A percentile compares a stretch with the other conserved stretches of the same genome.
phyloP scores from a whole-genome alignment of 345 rosid genomes.

The Psidium guajava region DNA sequence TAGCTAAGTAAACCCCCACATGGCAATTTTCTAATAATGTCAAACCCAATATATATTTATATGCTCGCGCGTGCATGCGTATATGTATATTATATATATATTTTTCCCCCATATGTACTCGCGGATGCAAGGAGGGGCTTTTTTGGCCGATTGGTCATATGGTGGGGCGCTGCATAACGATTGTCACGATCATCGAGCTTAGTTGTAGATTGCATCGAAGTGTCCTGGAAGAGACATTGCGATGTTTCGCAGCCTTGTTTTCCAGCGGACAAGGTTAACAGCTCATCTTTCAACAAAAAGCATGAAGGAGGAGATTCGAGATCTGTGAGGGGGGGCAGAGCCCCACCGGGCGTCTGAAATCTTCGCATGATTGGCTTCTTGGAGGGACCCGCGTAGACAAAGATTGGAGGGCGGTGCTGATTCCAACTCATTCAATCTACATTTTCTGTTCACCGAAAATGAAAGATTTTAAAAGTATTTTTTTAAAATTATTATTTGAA shows the following conservation, averaged over 20 bases:
- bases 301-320: background rate
- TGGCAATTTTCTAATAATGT: accelerated
- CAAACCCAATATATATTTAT: background rate
- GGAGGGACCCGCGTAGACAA: background rate
- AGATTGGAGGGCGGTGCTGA: background rate
- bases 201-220: background rate
- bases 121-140: background rate
- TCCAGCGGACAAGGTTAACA: background rate
- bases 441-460: too few species aligned
- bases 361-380: background rate
- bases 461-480: too few species aligned
- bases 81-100: too few species aligned
- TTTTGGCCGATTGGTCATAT: background rate
- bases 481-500: too few species aligned
- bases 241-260: background rate
- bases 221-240: background rate
- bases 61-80: too few species aligned
- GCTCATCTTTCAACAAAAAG: background rate
- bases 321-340: background rate
- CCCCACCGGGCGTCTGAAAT: background rate
- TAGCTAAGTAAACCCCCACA: accelerated
- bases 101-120: background rate
- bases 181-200: background rate
- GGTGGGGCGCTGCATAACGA: background rate
- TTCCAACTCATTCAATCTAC: background rate